Conservation (phyloP, 208 protist genomes). For the Trypanosoma avium region DNA sequence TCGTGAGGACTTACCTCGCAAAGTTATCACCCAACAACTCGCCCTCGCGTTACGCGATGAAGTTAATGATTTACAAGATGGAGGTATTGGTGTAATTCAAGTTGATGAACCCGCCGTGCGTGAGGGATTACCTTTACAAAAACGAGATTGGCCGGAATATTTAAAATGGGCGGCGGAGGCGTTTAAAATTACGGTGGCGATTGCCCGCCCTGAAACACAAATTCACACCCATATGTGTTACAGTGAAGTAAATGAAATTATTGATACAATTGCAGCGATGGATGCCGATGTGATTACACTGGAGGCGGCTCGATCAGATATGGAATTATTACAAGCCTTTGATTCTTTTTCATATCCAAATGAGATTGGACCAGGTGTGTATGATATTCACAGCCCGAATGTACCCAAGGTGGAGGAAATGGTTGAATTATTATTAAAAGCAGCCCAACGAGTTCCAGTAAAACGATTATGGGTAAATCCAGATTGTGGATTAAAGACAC, state of each 20-base stretch:
- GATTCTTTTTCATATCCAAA: conserved; percentile 67
- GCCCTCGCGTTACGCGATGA: conserved; percentile 87
- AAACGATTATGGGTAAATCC: conserved; percentile 83
- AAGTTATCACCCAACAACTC: conserved; percentile 58
- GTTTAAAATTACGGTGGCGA: conserved; percentile 66
- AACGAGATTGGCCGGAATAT: conserved; percentile 65
- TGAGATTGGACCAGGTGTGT: conserved; percentile 87
- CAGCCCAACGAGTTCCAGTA: conserved; percentile 39
- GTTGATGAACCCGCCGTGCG: conserved; percentile 89
- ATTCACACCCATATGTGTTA: conserved; percentile 92
- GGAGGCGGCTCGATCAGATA: conserved; percentile 77
- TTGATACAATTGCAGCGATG: conserved; percentile 75
- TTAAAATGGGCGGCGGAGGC: conserved; percentile 74
- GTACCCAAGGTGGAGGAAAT: conserved; percentile 77
- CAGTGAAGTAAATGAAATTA: conserved; percentile 90
- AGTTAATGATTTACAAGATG: conserved; percentile 74
- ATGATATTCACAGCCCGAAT: conserved; percentile 90
- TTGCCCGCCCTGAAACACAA: conserved; percentile 64
- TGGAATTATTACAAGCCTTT: conserved; percentile 79
- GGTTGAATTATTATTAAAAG: conserved; percentile 55
- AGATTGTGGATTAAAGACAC: conserved; percentile 91
- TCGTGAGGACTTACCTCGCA: conserved; percentile 71
- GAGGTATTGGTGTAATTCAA: conserved; percentile 77
- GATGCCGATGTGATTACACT: conserved; percentile 89
- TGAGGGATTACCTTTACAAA: conserved; percentile 82